Evolutionary conservation across 306 rosid species (phyloP), one percentile per base, ranked within the genome.

Genomic region (Purshia tridentata): DNA sequence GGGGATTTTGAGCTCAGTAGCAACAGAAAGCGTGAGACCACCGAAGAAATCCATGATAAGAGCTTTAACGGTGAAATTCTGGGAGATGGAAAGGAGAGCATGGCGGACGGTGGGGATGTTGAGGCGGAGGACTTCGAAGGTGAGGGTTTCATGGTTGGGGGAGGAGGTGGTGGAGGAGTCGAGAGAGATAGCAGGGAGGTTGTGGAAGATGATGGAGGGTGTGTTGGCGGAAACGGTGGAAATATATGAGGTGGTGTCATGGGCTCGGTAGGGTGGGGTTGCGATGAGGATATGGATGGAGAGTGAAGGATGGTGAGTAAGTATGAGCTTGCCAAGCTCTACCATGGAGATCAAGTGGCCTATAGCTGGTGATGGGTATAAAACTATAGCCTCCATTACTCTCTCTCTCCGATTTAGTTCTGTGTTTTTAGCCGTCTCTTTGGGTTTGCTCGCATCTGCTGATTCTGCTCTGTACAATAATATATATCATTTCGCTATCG

Each of bases 21-120:
- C 44, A 8, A 78, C 80, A 12, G 74, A 15, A n/a, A 79, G 47
- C 2, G 67, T 54, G 6, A 47, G 19, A 39, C 14, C 53, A 80
- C 86, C 81, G 53, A 89, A 60, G 73, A 80, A 72, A 53, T 87
- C 87, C 54, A 85, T 16, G 52, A 87, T 35, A 47, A 87, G 8
- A 5, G 88, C 96, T 19, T 63, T 57, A 19, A 84, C 39, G 44
- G 51, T 42, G 45, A 42, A 53, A 13, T 11, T 41, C 13, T 29
- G 46, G 78, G 78, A 54, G 65, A 75, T 42, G 66, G 72, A 75
- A 14, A 65, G 16, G 57, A 75, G 78, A 53, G 72, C 65, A 6
- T 54, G 14, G 53, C 14, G 46, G 20, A 75, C 72, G 11, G 65
- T 9, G 11, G 65, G 72, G 46, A 65, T 65, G 72, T 65, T 75